Percentiles rank a stretch among this genome's conserved stretches.
These are phyloP conservation scores for Beauveria sp. DNA, from an alignment of 2,329 filamentous ascomycete genomes.

Conservation along the genomic window DNA sequence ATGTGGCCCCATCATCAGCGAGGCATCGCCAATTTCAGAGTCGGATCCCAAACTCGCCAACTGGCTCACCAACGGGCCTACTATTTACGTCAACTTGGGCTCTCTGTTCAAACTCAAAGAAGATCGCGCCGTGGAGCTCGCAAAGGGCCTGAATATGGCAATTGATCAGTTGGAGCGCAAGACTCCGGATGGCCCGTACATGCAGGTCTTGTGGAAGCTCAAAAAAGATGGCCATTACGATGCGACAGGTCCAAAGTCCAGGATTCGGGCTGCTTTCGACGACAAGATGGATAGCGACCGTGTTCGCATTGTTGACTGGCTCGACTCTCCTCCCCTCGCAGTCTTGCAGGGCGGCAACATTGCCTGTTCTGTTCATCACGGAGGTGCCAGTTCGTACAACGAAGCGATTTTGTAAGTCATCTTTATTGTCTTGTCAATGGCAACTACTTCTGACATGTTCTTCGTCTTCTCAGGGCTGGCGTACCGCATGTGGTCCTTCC, in stretches of 20 bases:
- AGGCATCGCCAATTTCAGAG: slow-evolving; percentile 23
- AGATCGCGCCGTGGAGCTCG: slow-evolving; percentile 31
- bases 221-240: slow-evolving; percentile 15
- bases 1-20: slow-evolving; percentile 40
- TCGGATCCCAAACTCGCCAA: slow-evolving; percentile 31
- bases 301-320: slow-evolving; percentile 33
- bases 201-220: slow-evolving; percentile 30
- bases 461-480: slow-evolving; percentile 26
- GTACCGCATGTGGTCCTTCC: slow-evolving; percentile 39
- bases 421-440: not conserved
- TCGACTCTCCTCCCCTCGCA: slow-evolving; percentile 29
- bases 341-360: slow-evolving; percentile 31
- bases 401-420: slow-evolving; percentile 28
- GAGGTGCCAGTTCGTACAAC: slow-evolving; percentile 37
- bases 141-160: slow-evolving; percentile 26
- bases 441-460: not conserved
- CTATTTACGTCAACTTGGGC: slow-evolving; percentile 42
- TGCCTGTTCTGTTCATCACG: slow-evolving; percentile 36
- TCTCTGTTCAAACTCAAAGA: slow-evolving; percentile 26
- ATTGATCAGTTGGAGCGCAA: slow-evolving; percentile 21
- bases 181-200: not conserved
- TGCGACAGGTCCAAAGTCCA: slow-evolving; percentile 6
- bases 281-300: slow-evolving; percentile 20
- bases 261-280: slow-evolving; percentile 18
- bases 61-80: slow-evolving; percentile 36